Percentiles rank a stretch among this genome's conserved stretches.
These are phyloP conservation scores for Rhodotorula sp. DNA, from an alignment of 1,284 basidiomycete species.

Conservation along the genomic window DNA sequence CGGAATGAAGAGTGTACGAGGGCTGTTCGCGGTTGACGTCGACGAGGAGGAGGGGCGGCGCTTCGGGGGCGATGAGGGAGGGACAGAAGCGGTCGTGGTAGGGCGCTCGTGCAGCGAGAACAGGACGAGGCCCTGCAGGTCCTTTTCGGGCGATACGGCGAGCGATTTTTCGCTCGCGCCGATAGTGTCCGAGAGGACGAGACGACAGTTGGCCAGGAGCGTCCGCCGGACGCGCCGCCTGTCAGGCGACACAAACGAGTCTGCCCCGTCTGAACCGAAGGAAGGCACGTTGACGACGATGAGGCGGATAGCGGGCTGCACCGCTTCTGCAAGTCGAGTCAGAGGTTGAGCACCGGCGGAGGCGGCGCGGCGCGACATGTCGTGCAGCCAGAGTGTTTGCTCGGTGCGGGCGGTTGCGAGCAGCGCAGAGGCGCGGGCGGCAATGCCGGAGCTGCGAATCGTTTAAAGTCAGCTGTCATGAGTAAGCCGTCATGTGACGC, in stretches of 20 bases:
- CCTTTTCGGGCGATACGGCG: not conserved
- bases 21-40: not conserved
- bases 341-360: not conserved
- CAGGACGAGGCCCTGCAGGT: slow-evolving; percentile 28
- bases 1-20: slow-evolving; percentile 6
- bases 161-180: not conserved
- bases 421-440: slow-evolving; percentile 14
- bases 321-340: not conserved
- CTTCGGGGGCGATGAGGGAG: not conserved
- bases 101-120: slow-evolving; percentile 27
- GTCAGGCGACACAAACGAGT: not conserved
- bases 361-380: slow-evolving; percentile 18
- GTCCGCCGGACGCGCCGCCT: not conserved
- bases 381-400: slow-evolving; percentile 34
- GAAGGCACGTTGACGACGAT: not conserved
- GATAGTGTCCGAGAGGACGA: not conserved
- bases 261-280: not conserved
- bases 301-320: slow-evolving; percentile 15
- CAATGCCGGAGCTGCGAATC: slow-evolving; percentile 18
- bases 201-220: not conserved
- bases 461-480: too few relatives aligned
- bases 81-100: not conserved
- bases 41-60: too few relatives aligned
- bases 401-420: slow-evolving; percentile 14
- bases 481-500: not conserved